These are phyloP conservation scores for Monilinia fructicola DNA, from an alignment of 2,329 filamentous ascomycete species.

Conservation along the genomic window DNA sequence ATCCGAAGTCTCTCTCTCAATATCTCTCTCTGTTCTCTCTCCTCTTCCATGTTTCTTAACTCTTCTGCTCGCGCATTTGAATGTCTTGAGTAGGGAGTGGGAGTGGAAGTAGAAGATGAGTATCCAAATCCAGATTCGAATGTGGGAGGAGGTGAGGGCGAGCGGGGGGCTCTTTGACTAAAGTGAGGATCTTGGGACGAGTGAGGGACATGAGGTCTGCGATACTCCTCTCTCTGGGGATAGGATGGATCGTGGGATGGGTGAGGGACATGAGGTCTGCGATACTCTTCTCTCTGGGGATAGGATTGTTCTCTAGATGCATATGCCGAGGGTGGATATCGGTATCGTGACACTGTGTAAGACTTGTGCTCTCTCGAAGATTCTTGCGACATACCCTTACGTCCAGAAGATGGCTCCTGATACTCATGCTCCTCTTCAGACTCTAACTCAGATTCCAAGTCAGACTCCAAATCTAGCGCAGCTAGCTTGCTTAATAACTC, in stretches of 20 bases:
- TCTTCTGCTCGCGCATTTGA: not conserved
- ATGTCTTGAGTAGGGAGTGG: not conserved
- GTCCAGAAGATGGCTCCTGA: not conserved
- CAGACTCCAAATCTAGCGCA: not conserved
- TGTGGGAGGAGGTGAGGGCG: not conserved
- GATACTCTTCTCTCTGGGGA: not conserved
- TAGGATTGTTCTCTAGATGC: not conserved
- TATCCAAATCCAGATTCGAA: not conserved
- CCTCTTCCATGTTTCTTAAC: not conserved
- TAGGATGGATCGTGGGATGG: too few species aligned
- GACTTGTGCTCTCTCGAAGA: not conserved
- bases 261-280: constrained; percentile 8
- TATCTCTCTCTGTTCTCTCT: not conserved
- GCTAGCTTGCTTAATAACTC: constrained; percentile 1
- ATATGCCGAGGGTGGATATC: not conserved
- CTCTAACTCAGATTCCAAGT: not conserved
- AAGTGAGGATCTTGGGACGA: not conserved
- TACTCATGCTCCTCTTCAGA: not conserved
- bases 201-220: constrained; percentile 6
- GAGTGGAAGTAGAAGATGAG: not conserved
- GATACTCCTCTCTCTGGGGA: not conserved
- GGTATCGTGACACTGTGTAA: not conserved
- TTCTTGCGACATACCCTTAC: not conserved
- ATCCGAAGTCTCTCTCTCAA: not conserved
- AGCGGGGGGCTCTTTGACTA: not conserved